Base-by-base conservation (phyloP, 2,329 filamentous ascomycete genomes). In the Neocatenulostroma microsporum region DNA sequence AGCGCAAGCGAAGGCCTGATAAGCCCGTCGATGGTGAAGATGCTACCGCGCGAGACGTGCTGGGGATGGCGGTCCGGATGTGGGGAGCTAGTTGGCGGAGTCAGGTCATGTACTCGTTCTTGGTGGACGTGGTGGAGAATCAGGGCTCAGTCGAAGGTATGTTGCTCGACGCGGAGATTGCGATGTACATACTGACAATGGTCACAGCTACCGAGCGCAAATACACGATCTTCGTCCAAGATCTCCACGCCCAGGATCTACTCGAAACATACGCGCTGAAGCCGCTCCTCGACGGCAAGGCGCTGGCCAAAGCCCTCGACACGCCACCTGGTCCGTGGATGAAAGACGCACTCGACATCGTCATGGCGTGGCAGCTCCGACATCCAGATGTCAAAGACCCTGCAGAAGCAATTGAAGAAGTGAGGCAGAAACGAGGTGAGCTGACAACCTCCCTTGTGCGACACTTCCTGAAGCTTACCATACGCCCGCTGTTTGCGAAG, bases 301-400 rank as follows among this genome's bases (percentile, higher is more conserved):
- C 80, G 35, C 72, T 96, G 14, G 74, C 78, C 13, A 72, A 78
- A 44, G 76, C 74, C 3, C 68, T 96, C 3, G 65, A 62, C 13
- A 76, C 72, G 0, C 78, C 77, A 44, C 80, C 84, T 0, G 86
- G 85, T 1, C 78, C 70, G n/a, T 96, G 89, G 89, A 82, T 93
- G 72, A 77, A 77, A 36, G 70, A 72, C 30, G 87, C 87, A 3
- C 64, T 94, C 30, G 82, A 93, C 21, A 68, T 87, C 3, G 83
- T 85, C 43, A 75, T 93, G 61, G 78, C 79, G 42, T 96, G 88
- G 87, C 91, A 96, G 61, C 72, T 96, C 35, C 74, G 84, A 24
- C 78, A 96, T 54, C 85, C 87, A 0, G 69, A 69, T 3, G 68
- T 66, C 39, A 74, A 70, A 3, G 80, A 88, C 44, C 62, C 70